Percentiles rank a stretch among this genome's conserved stretches.
Conservation (phyloP, 306 rosid genomes). For the Oemleria cerasiformis region DNA sequence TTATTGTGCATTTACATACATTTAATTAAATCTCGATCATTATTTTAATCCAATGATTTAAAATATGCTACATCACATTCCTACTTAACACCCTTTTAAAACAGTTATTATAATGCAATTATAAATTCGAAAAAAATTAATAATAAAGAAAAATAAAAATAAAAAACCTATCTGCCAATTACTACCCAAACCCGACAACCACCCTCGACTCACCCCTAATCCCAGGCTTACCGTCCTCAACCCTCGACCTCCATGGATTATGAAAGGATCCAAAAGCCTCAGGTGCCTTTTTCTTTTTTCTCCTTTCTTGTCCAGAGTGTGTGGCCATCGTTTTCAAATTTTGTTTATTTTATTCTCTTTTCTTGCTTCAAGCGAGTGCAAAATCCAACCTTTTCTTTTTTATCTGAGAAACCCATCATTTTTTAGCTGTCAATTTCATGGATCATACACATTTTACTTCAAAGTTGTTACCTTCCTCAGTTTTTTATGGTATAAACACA, state of each 20-base stretch:
- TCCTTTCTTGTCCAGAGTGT: constrained; percentile 11
- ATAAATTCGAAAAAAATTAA: too few relatives aligned
- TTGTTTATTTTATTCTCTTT: background rate
- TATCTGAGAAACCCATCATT: constrained; percentile 1
- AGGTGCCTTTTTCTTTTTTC: constrained; percentile 42
- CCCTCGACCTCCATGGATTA: constrained; percentile 89
- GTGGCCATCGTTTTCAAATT: constrained; percentile 15
- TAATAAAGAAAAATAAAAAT: too few relatives aligned
- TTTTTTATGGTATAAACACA: background rate
- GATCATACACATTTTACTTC: background rate
- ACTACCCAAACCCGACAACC: too few relatives aligned
- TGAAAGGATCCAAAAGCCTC: constrained; percentile 93
- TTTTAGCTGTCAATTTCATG: constrained; percentile 29
- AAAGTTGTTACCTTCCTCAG: constrained; percentile 6
- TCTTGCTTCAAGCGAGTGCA: background rate
- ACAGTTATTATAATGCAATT: too few relatives aligned
- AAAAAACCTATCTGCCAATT: too few relatives aligned
- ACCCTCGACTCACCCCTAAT: too few relatives aligned
- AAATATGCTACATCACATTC: too few relatives aligned
- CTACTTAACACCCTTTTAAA: too few relatives aligned
- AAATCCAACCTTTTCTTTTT: constrained; percentile 7
- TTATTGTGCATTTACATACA: too few relatives aligned
- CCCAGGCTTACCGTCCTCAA: too few relatives aligned
- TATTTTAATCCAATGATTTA: too few relatives aligned
- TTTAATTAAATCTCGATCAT: too few relatives aligned